A percentile compares a stretch with the other conserved stretches of the same genome.
Evolutionary conservation across 2,329 filamentous ascomycete genomes (phyloP).

Genomic region (Bipolaris cookei): DNA sequence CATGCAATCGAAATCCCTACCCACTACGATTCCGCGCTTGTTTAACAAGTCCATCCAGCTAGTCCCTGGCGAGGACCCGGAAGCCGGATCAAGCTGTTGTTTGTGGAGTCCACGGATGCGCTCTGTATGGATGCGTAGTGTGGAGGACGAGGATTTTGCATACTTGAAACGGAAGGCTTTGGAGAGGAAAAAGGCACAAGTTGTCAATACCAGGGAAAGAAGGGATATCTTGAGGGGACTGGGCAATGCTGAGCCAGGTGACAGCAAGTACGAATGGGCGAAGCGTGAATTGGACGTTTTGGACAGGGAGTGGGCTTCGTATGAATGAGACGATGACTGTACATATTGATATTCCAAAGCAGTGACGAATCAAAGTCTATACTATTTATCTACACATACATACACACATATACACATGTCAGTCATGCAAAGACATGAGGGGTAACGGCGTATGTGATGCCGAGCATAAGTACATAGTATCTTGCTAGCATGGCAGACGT

Average conservation of each 20-base stretch:
- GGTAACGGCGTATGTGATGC: too few relatives aligned
- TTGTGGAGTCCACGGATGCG: conserved; percentile 84
- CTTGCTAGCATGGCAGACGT: too few relatives aligned
- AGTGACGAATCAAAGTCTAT: background rate
- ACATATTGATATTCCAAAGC: background rate
- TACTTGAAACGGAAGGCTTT: conserved; percentile 68
- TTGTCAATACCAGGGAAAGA: conserved; percentile 53
- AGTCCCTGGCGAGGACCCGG: conserved; percentile 57
- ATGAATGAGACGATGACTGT: conserved; percentile 28
- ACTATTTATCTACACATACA: too few relatives aligned
- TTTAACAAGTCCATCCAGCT: conserved; percentile 64
- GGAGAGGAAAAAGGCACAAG: conserved; percentile 51
- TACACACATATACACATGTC: too few relatives aligned
- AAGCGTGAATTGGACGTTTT: conserved; percentile 33
- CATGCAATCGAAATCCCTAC: conserved; percentile 55
- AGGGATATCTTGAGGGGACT: conserved; percentile 45
- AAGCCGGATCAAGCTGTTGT: conserved; percentile 66
- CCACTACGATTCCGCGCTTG: conserved; percentile 43
- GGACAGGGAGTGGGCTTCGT: conserved; percentile 41
- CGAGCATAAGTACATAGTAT: too few relatives aligned
- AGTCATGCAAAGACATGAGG: too few relatives aligned
- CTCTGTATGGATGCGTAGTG: conserved; percentile 70
- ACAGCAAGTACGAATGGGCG: conserved; percentile 33
- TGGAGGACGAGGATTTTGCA: conserved; percentile 69
- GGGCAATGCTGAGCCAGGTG: conserved; percentile 30